Evolutionary conservation across 2,329 filamentous ascomycete genomes (phyloP).

Genomic region (Colletotrichum sp.): DNA sequence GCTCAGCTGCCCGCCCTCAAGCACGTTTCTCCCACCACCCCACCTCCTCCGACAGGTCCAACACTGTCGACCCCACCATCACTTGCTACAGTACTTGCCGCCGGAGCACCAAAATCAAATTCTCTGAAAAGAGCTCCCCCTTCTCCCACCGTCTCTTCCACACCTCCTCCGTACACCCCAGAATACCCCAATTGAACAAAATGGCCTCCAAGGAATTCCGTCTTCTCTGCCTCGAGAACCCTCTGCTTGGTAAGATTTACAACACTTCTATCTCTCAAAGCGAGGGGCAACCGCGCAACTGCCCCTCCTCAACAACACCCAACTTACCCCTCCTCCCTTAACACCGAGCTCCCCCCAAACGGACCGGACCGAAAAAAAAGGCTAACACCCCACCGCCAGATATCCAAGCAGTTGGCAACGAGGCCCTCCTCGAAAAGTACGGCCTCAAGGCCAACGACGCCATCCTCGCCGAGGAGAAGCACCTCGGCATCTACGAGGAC

Average conservation of each 20-base stretch:
- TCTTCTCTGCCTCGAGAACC: constrained; percentile 95
- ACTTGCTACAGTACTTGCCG: constrained; percentile 28
- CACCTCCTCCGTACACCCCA: constrained; percentile 17
- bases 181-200: constrained; percentile 32
- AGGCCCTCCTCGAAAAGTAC: constrained; percentile 90
- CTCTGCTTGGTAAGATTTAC: constrained; percentile 78
- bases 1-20: not conserved
- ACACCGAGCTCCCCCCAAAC: constrained; percentile 2
- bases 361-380: not conserved
- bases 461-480: constrained; percentile 93
- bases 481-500: constrained; percentile 90
- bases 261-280: not conserved
- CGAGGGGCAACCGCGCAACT: not conserved
- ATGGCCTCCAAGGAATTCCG: constrained; percentile 88
- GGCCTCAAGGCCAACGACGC: constrained; percentile 94
- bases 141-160: not conserved
- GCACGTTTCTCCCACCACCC: constrained; percentile 20
- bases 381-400: constrained; percentile 54
- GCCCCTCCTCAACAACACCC: not conserved
- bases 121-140: constrained; percentile 24
- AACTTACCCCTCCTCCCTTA: constrained; percentile 10
- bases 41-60: constrained; percentile 6
- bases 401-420: constrained; percentile 86
- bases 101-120: constrained; percentile 26
- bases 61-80: constrained; percentile 30